Base-by-base conservation (phyloP, 148 eudicot species). In the Chenopodium formosanum region DNA sequence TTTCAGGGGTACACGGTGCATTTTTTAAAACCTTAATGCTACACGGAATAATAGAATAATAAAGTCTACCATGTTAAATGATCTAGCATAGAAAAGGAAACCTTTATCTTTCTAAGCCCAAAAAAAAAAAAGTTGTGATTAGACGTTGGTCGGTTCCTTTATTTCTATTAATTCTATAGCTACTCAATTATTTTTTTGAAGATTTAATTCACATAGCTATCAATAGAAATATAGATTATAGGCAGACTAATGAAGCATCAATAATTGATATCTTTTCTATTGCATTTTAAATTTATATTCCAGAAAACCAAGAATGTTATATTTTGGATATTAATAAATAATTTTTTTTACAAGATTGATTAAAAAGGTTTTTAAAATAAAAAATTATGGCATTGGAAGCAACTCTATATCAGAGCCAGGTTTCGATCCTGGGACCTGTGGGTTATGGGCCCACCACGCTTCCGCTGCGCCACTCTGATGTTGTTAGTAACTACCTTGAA, bases 361-460 rank as follows among this genome's bases (percentile, higher is more conserved):
- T 40, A 66, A 7, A 25, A 25, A 9, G 16, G 0, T 48, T 48
- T 48, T 3, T 9, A 29, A 76, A 34, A 34, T 3, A 4, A 34
- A 34, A 76, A 76, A 76, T 20, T 27, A 25, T 48, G 78, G 9
- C 16, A 0, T 7, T 3, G 79, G 79, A 81, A 81, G 79, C 83
- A 31, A 75, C 79, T 81, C 79, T 32, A 58, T 81, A 82, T 82
- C 84, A 82, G 84, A 76, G 84, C 79, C 74, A 82, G 81, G 81
- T 78, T 82, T 70, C 81, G 84, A 78, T 77, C 77, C 73, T 71
- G 72, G 84, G 84, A 82, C 81, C 81, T 82, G 81, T 82, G 84
- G 84, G 84, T 78, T 82, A 82, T 82, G 81, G 80, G 84, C 84
- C 81, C 84, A 82, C 84, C 84, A 82, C 84, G 84, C 84, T 82